These are phyloP conservation scores for Theobroma grandiflorum DNA, from an alignment of 441 rosid species.

Conservation along the genomic window DNA sequence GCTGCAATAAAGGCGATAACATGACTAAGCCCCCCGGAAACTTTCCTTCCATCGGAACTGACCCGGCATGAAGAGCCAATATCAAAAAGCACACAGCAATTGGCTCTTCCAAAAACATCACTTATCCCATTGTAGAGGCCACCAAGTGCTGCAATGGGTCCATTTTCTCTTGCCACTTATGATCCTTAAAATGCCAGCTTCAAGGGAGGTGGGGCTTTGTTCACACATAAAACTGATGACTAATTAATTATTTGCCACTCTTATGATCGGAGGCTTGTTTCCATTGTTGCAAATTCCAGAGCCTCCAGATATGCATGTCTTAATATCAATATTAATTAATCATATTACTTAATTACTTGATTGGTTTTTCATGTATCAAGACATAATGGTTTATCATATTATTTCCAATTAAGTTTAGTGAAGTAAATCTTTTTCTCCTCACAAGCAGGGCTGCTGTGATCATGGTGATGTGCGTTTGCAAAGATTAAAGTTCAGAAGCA, in stretches of 20 bases:
- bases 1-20: neutral
- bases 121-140: no score
- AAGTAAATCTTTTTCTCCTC: neutral
- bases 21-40: no score
- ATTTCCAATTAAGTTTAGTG: neutral
- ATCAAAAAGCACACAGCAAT: neutral
- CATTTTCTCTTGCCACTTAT: neutral
- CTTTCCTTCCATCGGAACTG: neutral
- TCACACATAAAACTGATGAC: no score
- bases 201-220: neutral
- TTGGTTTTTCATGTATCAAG: no score
- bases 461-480: neutral
- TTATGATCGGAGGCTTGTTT: no score
- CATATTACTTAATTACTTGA: no score
- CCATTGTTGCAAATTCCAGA: neutral
- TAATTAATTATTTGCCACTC: no score
- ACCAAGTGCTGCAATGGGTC: neutral
- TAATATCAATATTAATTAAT: no score
- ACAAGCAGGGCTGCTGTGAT: no score
- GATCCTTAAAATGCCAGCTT: constrained; percentile 8
- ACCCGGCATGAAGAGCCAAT: neutral
- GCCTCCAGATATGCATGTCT: neutral
- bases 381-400: no score
- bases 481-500: neutral
- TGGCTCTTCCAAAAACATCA: neutral